These are phyloP conservation scores for Monosporozyma yasuniensis DNA, from an alignment of 805 yeast genomes.

Conservation along the genomic window DNA sequence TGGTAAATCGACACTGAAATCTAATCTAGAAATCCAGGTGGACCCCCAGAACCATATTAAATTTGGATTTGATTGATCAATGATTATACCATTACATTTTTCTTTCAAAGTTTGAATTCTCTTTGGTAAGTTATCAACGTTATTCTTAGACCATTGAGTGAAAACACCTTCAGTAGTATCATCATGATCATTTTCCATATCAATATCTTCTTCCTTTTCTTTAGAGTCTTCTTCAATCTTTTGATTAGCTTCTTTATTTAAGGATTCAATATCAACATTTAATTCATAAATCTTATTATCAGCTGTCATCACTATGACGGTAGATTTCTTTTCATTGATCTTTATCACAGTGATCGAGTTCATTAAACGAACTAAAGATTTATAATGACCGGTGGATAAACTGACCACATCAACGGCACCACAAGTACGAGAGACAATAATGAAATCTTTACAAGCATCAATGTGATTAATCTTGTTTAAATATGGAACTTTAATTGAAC, in stretches of 20 bases:
- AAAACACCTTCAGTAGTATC: constrained; percentile 16
- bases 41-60: constrained; percentile 84
- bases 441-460: constrained; percentile 39
- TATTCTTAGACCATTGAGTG: constrained; percentile 73
- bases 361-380: constrained; percentile 49
- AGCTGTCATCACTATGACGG: constrained; percentile 57
- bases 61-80: constrained; percentile 32
- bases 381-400: constrained; percentile 23
- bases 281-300: constrained; percentile 74
- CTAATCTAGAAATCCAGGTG: constrained; percentile 70
- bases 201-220: not conserved
- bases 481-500: constrained; percentile 36
- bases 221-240: not conserved
- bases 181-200: not conserved
- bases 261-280: constrained; percentile 17
- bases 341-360: constrained; percentile 51
- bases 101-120: constrained; percentile 50
- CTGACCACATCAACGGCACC: constrained; percentile 52
- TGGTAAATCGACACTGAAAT: constrained; percentile 51
- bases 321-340: constrained; percentile 40
- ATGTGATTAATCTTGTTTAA: constrained; percentile 44
- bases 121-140: constrained; percentile 66
- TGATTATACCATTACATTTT: constrained; percentile 65
- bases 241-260: constrained; percentile 5
- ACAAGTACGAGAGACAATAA: constrained; percentile 53